Evolutionary conservation across 2,329 filamentous ascomycete species (phyloP), one percentile per base, ranked within the genome.

Genomic region (Aspergillus novoparasiticus): DNA sequence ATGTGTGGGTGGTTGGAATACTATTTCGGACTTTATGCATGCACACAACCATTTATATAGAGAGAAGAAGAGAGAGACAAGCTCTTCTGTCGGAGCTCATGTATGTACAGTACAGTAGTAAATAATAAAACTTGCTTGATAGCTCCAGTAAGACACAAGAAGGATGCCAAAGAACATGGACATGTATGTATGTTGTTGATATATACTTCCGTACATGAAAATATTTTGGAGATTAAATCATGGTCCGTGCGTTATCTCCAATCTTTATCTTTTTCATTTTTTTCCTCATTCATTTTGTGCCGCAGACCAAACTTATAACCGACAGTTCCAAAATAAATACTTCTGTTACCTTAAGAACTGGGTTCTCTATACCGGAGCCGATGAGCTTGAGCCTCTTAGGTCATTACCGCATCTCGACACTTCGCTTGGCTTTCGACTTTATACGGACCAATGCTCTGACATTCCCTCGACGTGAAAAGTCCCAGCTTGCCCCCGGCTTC

Each of bases 11-110:
- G 9, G 21, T 46, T 46, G 19, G 39, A 41, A 6, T 28, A 41
- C 14, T 9, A 19, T 8, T 41, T 41, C 39, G 39, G 19, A 41
- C 16, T 41, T n/a, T 9, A 41, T 41, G 39, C 8, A 41, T 19
- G 39, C 39, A 26, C 45, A 26, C 5, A 48, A 11, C 21, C 9
- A 11, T 48, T 23, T 26, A 14, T 14, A 48, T 12, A 23, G 21
- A 26, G 11, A 23, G 6, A 26, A 6, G 21, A 70, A 76, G 51
- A 16, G 16, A 21, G 26, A 5, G 28, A 30, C 39, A 21, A 21
- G 41, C 36, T 41, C 6, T 41, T 41, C 39, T n/a, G 39, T 19
- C 14, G 39, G 6, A n/a, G 16, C 16, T 41, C 19, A n/a, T 41
- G 39, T 19, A 41, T 41, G 8, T 41, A 19, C 39, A 41, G 8